Conservation (phyloP, 2,329 filamentous ascomycete species). For the Lachnellula cervina region DNA sequence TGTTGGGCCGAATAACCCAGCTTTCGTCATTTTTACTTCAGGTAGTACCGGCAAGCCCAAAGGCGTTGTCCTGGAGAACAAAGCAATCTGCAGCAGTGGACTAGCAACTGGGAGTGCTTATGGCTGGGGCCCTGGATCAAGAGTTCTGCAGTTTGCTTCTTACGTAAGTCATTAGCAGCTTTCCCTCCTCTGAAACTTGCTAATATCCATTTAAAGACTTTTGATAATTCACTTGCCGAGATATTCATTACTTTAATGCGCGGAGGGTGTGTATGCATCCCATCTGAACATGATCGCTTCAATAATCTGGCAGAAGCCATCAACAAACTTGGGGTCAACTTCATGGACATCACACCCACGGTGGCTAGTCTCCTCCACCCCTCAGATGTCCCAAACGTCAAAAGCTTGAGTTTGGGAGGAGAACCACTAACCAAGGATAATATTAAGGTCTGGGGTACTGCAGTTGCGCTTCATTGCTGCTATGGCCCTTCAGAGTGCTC, state of each 20-base stretch:
- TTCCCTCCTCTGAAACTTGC: not conserved
- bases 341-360: conserved; percentile 15
- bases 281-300: conserved; percentile 15
- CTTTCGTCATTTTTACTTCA: conserved; percentile 16
- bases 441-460: conserved; percentile 8
- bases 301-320: conserved; percentile 13
- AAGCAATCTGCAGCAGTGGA: conserved; percentile 5
- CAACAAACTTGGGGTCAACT: conserved; percentile 11
- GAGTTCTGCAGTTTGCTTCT: conserved; percentile 15
- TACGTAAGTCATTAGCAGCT: not conserved
- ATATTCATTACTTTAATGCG: conserved; percentile 15
- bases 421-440: conserved; percentile 14
- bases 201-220: not conserved
- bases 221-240: conserved; percentile 11
- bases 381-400: conserved; percentile 11
- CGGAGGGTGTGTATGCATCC: conserved; percentile 17
- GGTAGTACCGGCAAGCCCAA: conserved; percentile 16
- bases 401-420: conserved; percentile 13
- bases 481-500: conserved; percentile 20
- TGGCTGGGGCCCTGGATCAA: conserved; percentile 4
- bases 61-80: conserved; percentile 13
- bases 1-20: conserved; percentile 6
- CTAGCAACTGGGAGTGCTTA: conserved; percentile 5
- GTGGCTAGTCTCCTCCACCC: conserved; percentile 14
- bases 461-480: conserved; percentile 8